A percentile compares a stretch with the other conserved stretches of the same genome.
These are phyloP conservation scores for Botryotinia calthae DNA, from an alignment of 2,329 filamentous ascomycete species.

Conservation along the genomic window DNA sequence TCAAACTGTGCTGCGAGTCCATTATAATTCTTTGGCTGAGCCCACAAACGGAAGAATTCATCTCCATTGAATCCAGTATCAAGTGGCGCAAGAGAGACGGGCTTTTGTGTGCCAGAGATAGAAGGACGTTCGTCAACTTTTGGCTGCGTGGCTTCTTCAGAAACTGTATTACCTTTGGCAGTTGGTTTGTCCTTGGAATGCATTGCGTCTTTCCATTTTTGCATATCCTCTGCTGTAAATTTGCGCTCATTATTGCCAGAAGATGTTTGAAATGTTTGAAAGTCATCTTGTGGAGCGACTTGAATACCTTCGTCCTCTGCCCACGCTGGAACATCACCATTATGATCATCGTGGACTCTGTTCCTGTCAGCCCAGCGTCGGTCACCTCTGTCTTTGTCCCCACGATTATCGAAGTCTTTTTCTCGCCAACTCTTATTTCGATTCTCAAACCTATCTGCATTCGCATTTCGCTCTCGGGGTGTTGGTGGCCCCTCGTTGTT, in stretches of 20 bases:
- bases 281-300: constrained; percentile 81
- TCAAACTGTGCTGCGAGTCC: constrained; percentile 41
- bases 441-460: constrained; percentile 37
- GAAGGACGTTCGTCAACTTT: constrained; percentile 40
- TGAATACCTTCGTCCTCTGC: constrained; percentile 69
- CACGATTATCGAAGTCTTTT: constrained; percentile 41
- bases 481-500: constrained; percentile 39
- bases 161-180: constrained; percentile 29
- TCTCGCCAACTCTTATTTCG: constrained; percentile 42
- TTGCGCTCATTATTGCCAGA: constrained; percentile 40
- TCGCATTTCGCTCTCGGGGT: constrained; percentile 37
- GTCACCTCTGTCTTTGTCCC: constrained; percentile 32
- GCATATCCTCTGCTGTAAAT: constrained; percentile 87
- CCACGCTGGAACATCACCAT: constrained; percentile 66
- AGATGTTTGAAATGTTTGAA: constrained; percentile 88
- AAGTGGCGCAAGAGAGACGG: constrained; percentile 52
- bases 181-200: constrained; percentile 34
- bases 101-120: constrained; percentile 45
- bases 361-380: constrained; percentile 47
- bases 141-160: constrained; percentile 41
- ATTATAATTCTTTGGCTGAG: constrained; percentile 49
- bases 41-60: constrained; percentile 68
- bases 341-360: constrained; percentile 46
- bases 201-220: constrained; percentile 92
- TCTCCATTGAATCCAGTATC: constrained; percentile 63